Evolutionary conservation across 1,284 basidiomycete genomes (phyloP), one percentile per base, ranked within the genome.

Genomic region (Naganishia albida): DNA sequence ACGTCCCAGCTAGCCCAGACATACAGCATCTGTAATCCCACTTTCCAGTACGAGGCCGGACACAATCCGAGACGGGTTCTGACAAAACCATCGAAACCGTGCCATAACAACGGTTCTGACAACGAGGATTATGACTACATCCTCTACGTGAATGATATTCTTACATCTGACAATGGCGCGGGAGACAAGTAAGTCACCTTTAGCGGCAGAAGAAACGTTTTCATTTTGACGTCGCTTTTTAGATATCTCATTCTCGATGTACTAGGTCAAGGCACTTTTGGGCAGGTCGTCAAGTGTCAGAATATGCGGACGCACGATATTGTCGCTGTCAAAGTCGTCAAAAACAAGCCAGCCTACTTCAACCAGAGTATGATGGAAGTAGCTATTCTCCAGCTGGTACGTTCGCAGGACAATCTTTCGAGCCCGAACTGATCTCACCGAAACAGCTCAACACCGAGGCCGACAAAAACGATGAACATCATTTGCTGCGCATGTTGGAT

Each of bases 301-400:
- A 97, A 99, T 77, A 95, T 98, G 89, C 91, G 94, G 80, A 98
- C 91, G 43, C 93, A 98, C 78, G 94, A 97, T 77, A 91, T 99
- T 60, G 92, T 96, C 49, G 96, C 96, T 16, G 95, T 99, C 69
- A 99, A 99, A 80, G 96, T 99, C 18, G 93, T 99, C 74, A 99
- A 99, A 83, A 99, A 99, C 80, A 99, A 99, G 80, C 95, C 95
- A 2, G 95, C 95, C 0, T 99, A 99, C 81, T 94, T 97, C 80
- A 96, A 98, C 76, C 95, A 99, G 82, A 93, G 90, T 80, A 98
- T 97, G 90, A 99, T 99, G 95, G 96, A 99, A 79, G 96, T 99
- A 26, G 97, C 94, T 0, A 98, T 99, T 70, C 83, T 99, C 55
- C 92, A 98, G 75, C 82, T 97, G 80, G 92, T 93, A 66, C 70